Evolutionary conservation across 192 early-diverging fungal species (phyloP).

Genomic region (Coemansia furcata): DNA sequence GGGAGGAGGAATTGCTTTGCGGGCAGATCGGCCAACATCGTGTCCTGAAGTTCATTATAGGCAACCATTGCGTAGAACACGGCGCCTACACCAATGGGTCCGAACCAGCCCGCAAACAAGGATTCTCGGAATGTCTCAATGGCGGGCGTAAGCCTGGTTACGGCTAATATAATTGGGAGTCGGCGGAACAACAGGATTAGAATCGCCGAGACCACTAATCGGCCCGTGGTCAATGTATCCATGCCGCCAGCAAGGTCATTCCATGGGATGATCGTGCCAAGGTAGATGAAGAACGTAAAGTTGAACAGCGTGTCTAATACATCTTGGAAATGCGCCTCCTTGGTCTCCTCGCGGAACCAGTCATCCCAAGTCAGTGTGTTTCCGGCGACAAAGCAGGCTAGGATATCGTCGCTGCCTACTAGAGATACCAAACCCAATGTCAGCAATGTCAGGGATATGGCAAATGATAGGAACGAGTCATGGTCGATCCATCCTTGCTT

Average conservation of each 20-base stretch:
- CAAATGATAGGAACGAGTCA: constrained; percentile 75
- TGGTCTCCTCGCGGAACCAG: constrained; percentile 80
- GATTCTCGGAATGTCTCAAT: constrained; percentile 68
- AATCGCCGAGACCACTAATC: constrained; percentile 62
- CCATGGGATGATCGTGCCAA: constrained; percentile 73
- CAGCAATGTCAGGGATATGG: constrained; percentile 69
- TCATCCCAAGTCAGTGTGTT: constrained; percentile 80
- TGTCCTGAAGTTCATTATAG: constrained; percentile 21
- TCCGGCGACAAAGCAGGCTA: constrained; percentile 73
- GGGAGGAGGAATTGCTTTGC: constrained; percentile 37
- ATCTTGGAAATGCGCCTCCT: constrained; percentile 83
- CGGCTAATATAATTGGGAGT: constrained; percentile 63
- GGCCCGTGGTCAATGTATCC: constrained; percentile 58
- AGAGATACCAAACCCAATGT: constrained; percentile 63
- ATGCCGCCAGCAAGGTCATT: constrained; percentile 53
- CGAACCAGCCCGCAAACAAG: constrained; percentile 84
- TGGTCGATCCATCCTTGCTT: constrained; percentile 74
- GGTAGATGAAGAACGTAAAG: constrained; percentile 80
- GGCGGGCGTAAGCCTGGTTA: constrained; percentile 63
- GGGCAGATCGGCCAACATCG: constrained; percentile 5
- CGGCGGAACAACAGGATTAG: constrained; percentile 67
- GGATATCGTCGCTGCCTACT: constrained; percentile 68
- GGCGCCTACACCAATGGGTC: constrained; percentile 71
- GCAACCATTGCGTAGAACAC: constrained; percentile 56
- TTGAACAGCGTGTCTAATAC: constrained; percentile 86